phyloP scores from a whole-genome alignment of 495 filamentous ascomycete species.

The Penicillium coprophilum region DNA sequence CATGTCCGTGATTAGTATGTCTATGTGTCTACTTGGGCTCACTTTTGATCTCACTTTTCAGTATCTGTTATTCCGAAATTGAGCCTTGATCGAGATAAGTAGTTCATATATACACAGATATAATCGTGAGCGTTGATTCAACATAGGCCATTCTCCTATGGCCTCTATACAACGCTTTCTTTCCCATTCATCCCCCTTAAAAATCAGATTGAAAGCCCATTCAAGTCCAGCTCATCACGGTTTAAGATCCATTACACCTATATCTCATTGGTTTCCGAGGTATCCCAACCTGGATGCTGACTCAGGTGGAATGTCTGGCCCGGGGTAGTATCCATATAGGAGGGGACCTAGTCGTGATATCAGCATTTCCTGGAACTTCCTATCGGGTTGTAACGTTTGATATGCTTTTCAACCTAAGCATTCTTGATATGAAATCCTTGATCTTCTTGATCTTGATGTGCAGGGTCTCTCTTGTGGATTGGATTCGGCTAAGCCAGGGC shows the following conservation, averaged over 20 bases:
- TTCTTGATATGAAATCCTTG: not conserved
- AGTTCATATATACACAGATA: too few species aligned
- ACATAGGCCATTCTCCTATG: not conserved
- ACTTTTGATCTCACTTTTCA: not conserved
- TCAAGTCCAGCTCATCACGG: not conserved
- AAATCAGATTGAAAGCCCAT: not conserved
- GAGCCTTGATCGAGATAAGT: too few species aligned
- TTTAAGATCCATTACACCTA: not conserved
- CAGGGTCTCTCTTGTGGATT: not conserved
- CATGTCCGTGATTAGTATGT: not conserved
- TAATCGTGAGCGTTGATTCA: not conserved
- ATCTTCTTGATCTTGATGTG: not conserved
- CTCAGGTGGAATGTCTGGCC: conserved; percentile 7
- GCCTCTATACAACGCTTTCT: not conserved
- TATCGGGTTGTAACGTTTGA: not conserved
- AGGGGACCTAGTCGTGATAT: not conserved
- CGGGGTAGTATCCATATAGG: not conserved
- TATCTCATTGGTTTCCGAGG: not conserved
- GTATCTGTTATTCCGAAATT: not conserved
- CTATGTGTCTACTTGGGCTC: not conserved
- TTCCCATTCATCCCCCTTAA: not conserved
- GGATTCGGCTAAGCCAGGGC: conserved; percentile 11
- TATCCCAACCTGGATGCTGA: not conserved
- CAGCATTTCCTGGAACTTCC: not conserved
- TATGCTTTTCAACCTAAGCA: not conserved